phyloP scores from a whole-genome alignment of 202 grass and related monocot species.

The Panicum virgatum region DNA sequence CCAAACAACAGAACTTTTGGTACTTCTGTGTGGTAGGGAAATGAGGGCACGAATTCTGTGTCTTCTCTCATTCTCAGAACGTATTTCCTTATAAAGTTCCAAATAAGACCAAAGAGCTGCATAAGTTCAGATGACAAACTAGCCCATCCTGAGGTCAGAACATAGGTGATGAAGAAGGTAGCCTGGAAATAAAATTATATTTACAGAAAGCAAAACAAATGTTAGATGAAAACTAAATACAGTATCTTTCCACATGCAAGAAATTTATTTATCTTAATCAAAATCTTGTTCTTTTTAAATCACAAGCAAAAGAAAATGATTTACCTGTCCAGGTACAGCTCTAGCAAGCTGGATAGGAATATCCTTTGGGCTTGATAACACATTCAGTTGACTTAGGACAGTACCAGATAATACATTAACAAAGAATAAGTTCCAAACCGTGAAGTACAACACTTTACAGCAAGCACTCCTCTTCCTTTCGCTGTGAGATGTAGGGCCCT shows the following conservation, averaged over 20 bases:
- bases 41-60: conserved; percentile 62
- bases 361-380: conserved; percentile 72
- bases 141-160: conserved; percentile 95
- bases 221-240: conserved; percentile 19
- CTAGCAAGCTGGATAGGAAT: conserved; percentile 75
- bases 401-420: conserved; percentile 83
- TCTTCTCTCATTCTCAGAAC: conserved; percentile 61
- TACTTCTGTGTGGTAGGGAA: conserved; percentile 94
- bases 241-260: conserved; percentile 10
- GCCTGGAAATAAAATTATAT: conserved; percentile 54
- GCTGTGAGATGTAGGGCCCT: conserved; percentile 83
- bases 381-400: conserved; percentile 70
- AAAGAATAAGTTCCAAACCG: conserved; percentile 95
- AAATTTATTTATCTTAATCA: not conserved
- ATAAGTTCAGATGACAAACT: conserved; percentile 88
- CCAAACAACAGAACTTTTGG: conserved; percentile 77
- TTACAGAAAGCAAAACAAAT: not conserved
- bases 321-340: conserved; percentile 84
- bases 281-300: conserved; percentile 9
- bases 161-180: conserved; percentile 96
- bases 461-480: conserved; percentile 90
- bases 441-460: conserved; percentile 87
- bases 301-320: not conserved
- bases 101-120: conserved; percentile 79
- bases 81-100: conserved; percentile 76